Base-by-base conservation (phyloP, 768 basidiomycete species). In the Suillus lakei region DNA sequence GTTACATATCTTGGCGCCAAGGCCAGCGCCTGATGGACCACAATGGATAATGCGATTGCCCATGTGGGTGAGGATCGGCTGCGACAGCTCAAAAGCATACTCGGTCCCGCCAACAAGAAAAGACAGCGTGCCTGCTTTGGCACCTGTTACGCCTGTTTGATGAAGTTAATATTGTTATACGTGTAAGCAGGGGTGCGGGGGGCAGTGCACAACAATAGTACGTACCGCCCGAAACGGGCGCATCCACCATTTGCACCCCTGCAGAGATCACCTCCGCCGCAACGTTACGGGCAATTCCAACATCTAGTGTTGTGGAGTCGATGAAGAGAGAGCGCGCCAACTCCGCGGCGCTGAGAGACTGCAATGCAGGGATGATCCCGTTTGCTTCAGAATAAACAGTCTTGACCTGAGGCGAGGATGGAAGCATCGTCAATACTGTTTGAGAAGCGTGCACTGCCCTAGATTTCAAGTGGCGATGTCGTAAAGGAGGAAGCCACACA, bases 1-100 rank as follows among this genome's bases (percentile, higher is more conserved):
- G 77, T 96, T 96, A 79, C 93, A 95, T 43, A 96, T 94, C 80
- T 96, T 96, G 2, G 94, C 93, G 1, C 87, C 93, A 12, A 96
- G 79, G 0, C 95, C 95, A 3, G 91, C 83, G 13, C 95, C 93
- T 5, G 91, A 91, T 9, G 85, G 81, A 1, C 95, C 95, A 74
- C 95, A 96, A 74, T 95, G 85, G 53, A 96, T 91, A 65, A 92
- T 88, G 10, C 90, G 87, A 66, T 83, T 85, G 7, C 95, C 95
- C 95, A 97, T 96, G 61, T 82, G 73, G 21, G 84, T 76, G 32
- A 96, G 83, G 51, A 86, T 79, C 5, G 91, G 87, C 39, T 83
- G 79, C 13, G 91, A 87, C 26, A 78, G 79, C 30, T 79, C 70
- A 74, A 89, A 95, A 23, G 86, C 83, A 13, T 79, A 72, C 43